Base-by-base conservation (phyloP, 2,329 filamentous ascomycete genomes). In the Neofusicoccum sp. region DNA sequence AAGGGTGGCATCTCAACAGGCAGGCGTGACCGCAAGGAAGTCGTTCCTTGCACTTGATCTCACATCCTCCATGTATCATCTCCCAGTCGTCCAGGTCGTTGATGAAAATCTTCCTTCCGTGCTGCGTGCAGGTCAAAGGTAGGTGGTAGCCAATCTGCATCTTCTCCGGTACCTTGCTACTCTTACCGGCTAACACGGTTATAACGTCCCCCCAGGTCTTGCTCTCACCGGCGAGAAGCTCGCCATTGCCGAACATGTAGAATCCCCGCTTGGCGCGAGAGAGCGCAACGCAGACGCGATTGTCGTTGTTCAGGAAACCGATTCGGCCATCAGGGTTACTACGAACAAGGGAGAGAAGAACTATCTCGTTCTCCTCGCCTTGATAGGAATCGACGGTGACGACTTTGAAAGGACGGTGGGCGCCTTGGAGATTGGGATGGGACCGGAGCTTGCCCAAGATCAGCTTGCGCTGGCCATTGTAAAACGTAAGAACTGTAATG, bases 311-410 rank as follows among this genome's bases (percentile, higher is more conserved):
- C 1, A 96, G 80, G 68, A 97, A 97, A 0, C 93, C 93, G 34
- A 93, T 88, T 0, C 80, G 78, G 4, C 78, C 71, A 1, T 77
- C 69, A 1, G 72, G 67, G 39, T 89, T 89, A 66, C 89, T 93
- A 47, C 93, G 85, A 3, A 95, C 92, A 0, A 96, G 79, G 0
- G 93, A 96, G 0, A 97, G 79, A 1, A 97, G 73, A 8, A 97
- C 82, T 7, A 97, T 81, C 29, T 93, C 90, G 66, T 96, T 97
- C 72, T 97, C 92, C 69, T 97, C 92, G 11, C 93, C 93, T 73
- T 97, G 93, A 70, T 94, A 97, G 0, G 90, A 91, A 70, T 97
- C 93, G 0, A 97, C 91, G 0, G 93, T 97, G 37, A 86, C 85
- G 1, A 96, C 88, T 2, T 89, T 89, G 68, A 84, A 71, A 64